phyloP scores from a whole-genome alignment of 306 rosid genomes.

The Mimosa bimucronata region DNA sequence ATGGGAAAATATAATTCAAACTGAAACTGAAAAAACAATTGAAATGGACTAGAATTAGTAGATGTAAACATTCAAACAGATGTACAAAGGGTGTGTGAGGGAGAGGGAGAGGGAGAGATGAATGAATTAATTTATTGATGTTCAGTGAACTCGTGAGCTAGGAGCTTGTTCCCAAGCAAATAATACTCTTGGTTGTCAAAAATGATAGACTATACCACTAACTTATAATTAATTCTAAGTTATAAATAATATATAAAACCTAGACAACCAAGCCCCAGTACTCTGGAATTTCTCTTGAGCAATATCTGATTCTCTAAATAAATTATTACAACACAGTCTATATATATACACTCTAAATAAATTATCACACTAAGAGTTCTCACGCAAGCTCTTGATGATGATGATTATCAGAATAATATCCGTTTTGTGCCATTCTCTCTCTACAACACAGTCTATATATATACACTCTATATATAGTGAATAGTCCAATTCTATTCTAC shows the following conservation, averaged over 20 bases:
- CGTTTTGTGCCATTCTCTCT: constrained; percentile 33
- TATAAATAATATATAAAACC: constrained; percentile 36
- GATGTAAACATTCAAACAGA: neutral
- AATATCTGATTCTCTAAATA: constrained; percentile 49
- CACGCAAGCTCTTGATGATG: constrained; percentile 11
- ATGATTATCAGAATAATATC: constrained; percentile 28
- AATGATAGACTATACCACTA: constrained; percentile 16
- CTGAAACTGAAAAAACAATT: neutral
- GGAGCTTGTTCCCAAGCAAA: constrained; percentile 56
- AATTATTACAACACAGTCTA: constrained; percentile 37
- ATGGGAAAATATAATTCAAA: neutral
- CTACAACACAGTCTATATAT: constrained; percentile 11
- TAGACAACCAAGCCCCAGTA: constrained; percentile 44
- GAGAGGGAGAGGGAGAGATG: neutral
- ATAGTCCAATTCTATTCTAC: constrained; percentile 41
- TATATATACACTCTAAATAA: no score
- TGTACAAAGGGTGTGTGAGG: no score
- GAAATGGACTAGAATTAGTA: neutral
- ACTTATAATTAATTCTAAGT: neutral
- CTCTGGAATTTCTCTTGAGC: constrained; percentile 48
- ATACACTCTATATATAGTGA: neutral
- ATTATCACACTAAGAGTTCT: constrained; percentile 35
- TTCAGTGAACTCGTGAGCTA: constrained; percentile 53
- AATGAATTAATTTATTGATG: constrained; percentile 18
- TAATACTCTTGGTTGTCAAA: constrained; percentile 58